A percentile compares a stretch with the other conserved stretches of the same genome.
These are phyloP conservation scores for Epichloe aotearoae DNA, from an alignment of 2,329 filamentous ascomycete genomes.

Conservation along the genomic window DNA sequence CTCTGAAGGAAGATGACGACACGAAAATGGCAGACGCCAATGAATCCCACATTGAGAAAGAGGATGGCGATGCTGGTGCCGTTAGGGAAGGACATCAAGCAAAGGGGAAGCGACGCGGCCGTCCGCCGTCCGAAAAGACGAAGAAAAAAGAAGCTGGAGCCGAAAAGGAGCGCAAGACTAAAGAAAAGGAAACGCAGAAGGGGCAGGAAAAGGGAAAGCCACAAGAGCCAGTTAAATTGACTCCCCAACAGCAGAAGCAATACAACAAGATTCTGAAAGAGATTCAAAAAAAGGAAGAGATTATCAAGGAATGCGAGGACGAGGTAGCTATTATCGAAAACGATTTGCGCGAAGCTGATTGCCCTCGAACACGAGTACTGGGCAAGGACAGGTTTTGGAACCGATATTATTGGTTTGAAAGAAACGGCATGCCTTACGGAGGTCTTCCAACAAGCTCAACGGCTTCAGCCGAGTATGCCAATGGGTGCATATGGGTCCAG, in stretches of 20 bases:
- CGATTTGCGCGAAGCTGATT: slow-evolving; percentile 86
- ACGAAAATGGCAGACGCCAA: slow-evolving; percentile 51
- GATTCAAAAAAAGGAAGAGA: slow-evolving; percentile 78
- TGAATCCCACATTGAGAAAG: slow-evolving; percentile 40
- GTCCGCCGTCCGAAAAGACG: slow-evolving; percentile 48
- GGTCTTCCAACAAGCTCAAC: slow-evolving; percentile 84
- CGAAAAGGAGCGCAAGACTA: slow-evolving; percentile 52
- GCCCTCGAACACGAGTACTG: slow-evolving; percentile 74
- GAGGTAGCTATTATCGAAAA: slow-evolving; percentile 79
- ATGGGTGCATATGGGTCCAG: slow-evolving; percentile 92
- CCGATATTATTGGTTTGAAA: slow-evolving; percentile 97
- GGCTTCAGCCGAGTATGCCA: slow-evolving; percentile 75
- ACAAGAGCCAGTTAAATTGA: slow-evolving; percentile 50
- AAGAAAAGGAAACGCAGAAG: slow-evolving; percentile 54
- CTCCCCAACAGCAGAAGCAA: slow-evolving; percentile 70
- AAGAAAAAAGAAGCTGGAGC: slow-evolving; percentile 52
- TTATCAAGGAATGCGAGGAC: slow-evolving; percentile 69
- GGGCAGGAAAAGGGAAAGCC: slow-evolving; percentile 41
- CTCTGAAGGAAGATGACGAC: slow-evolving; percentile 38
- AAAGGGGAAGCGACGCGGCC: slow-evolving; percentile 41
- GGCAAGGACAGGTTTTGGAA: slow-evolving; percentile 98
- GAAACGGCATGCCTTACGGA: slow-evolving; percentile 92
- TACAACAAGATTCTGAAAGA: slow-evolving; percentile 79
- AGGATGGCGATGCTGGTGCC: slow-evolving; percentile 51
- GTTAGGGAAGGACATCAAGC: slow-evolving; percentile 56